Evolutionary conservation across 2,329 filamentous ascomycete species (phyloP).

Genomic region (Dactylellina parvicollis): DNA sequence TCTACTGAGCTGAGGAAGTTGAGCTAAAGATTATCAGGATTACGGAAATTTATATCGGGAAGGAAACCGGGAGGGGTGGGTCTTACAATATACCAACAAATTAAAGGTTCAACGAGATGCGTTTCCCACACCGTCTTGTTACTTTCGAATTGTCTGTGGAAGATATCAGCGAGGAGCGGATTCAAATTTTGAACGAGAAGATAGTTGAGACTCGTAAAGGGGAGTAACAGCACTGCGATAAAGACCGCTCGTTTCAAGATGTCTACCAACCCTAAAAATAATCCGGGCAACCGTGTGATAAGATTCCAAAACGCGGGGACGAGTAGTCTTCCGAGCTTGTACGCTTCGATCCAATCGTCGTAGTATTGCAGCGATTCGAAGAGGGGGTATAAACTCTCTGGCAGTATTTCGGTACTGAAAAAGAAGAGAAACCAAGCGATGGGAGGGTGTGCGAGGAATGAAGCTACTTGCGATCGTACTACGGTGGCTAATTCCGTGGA

Average conservation of each 20-base stretch:
- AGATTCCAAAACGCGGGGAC: slow-evolving; percentile 27
- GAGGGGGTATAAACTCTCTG: slow-evolving; percentile 13
- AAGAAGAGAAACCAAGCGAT: slow-evolving; percentile 35
- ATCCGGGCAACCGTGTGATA: background rate
- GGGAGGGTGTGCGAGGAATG: background rate
- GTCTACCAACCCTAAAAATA: slow-evolving; percentile 11
- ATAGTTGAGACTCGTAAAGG: slow-evolving; percentile 32
- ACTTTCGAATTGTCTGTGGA: slow-evolving; percentile 28
- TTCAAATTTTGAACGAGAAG: slow-evolving; percentile 12
- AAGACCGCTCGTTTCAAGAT: slow-evolving; percentile 19
- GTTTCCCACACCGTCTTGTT: slow-evolving; percentile 34
- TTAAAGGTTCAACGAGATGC: slow-evolving; percentile 28
- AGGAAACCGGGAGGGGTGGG: background rate
- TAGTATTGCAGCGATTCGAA: slow-evolving; percentile 44
- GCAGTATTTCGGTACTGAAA: slow-evolving; percentile 5
- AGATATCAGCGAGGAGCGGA: slow-evolving; percentile 22
- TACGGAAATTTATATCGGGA: too few species aligned
- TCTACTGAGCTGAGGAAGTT: background rate
- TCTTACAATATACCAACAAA: slow-evolving; percentile 42
- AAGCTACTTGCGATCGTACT: background rate
- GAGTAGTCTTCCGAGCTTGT: slow-evolving; percentile 8
- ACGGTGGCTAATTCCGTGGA: slow-evolving; percentile 22
- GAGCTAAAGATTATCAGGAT: slow-evolving; percentile 11
- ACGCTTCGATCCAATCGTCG: slow-evolving; percentile 46
- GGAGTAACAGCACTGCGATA: slow-evolving; percentile 10